A percentile compares a stretch with the other conserved stretches of the same genome.
Conservation (phyloP, 176 grass and related monocot genomes). For the Hordeum marinum region DNA sequence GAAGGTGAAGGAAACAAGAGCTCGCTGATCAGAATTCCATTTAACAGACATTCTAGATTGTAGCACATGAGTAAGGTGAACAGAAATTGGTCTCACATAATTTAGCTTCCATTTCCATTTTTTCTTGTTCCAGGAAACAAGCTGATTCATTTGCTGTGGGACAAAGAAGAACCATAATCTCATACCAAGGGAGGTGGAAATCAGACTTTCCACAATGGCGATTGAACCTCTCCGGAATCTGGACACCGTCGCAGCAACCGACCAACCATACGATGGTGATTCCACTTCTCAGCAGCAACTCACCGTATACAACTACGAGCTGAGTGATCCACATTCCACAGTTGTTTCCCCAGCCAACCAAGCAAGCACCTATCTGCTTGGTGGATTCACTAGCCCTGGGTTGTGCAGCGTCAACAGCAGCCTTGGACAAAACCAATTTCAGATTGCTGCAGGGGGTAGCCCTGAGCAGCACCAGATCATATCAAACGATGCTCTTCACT, state of each 20-base stretch:
- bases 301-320: background rate
- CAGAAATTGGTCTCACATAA: background rate
- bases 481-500: conserved; percentile 15
- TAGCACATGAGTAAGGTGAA: background rate
- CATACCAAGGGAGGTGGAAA: background rate
- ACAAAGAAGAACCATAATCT: background rate
- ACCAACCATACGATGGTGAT: background rate
- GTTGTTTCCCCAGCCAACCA: background rate
- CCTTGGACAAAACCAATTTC: background rate
- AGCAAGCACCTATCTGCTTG: background rate
- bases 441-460: background rate
- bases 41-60: background rate
- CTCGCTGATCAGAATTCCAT: background rate
- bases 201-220: background rate
- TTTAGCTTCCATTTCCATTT: background rate
- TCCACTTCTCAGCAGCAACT: conserved; percentile 15
- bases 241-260: background rate
- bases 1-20: background rate
- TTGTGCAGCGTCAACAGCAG: background rate
- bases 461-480: background rate
- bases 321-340: background rate
- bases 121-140: background rate
- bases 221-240: background rate
- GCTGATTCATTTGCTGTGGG: background rate
- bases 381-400: too few relatives aligned